Evolutionary conservation across 179 eudicot species (phyloP), one percentile per base, ranked within the genome.

Genomic region (Vitellaria paradoxa): DNA sequence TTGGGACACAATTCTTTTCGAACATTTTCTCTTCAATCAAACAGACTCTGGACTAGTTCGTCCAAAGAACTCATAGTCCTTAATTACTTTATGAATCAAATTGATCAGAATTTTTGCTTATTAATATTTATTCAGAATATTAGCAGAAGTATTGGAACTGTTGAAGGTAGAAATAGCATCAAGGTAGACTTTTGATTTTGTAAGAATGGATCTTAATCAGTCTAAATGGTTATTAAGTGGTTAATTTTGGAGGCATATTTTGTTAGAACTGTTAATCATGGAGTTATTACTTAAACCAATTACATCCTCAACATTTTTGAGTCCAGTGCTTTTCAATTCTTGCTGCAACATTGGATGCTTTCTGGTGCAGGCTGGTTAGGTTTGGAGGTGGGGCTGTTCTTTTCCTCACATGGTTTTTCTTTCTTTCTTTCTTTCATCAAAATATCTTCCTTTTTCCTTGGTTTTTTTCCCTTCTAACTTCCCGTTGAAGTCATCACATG

Each of bases 401-500:
- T 81, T 86, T 73, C 65, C 52, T 75, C 73, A 71, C 80, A 62
- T 70, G 68, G 75, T 76, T 62, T n/a, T 10, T 69, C 73, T 80
- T 68, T 76, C 62, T 30, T 26, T 71, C 70, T 77, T n/a, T n/a
- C n/a, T n/a, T n/a, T n/a, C n/a, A n/a, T n/a, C n/a, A n/a, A n/a
- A 30, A 1, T 42, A 17, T n/a, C 8, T 82, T 77, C 37, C 76
- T 66, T 68, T 68, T 62, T 77, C 49, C 55, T 56, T 50, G 65
- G 68, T 72, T 60, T 69, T 62, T 49, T n/a, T n/a, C n/a, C n/a
- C 56, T 76, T 75, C 65, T 74, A 15, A 73, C 83, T 86, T 76
- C 73, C 68, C 52, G 80, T 55, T 84, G 88, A 86, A 86, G 87
- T 80, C 81, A 78, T 84, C 84, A 79, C 77, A 66, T 74, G 75